Evolutionary conservation across 495 filamentous ascomycete genomes (phyloP).

Genomic region (Cudoniella acicularis): DNA sequence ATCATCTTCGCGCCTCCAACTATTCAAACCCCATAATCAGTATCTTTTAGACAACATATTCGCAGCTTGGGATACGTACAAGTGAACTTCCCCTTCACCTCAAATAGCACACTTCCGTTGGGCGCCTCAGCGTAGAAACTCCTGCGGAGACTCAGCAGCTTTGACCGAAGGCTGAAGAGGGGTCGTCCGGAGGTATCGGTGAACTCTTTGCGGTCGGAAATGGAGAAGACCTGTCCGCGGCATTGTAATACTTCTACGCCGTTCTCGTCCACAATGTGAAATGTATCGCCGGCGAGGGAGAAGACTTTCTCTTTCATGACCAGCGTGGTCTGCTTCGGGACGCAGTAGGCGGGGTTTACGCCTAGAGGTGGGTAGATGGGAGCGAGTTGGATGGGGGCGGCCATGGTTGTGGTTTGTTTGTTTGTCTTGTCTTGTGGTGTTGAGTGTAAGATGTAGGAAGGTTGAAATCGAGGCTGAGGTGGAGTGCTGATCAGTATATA

Average conservation of each 20-base stretch:
- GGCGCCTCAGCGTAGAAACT: conserved; percentile 30
- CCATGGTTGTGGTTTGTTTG: background rate
- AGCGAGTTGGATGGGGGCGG: conserved; percentile 24
- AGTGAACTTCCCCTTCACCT: conserved; percentile 46
- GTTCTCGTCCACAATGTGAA: conserved; percentile 34
- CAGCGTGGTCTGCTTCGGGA: conserved; percentile 42
- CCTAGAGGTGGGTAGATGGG: conserved; percentile 38
- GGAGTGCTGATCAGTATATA: too few species aligned
- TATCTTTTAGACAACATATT: background rate
- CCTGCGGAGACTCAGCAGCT: conserved; percentile 12
- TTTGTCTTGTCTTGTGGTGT: background rate
- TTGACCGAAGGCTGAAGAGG: conserved; percentile 13
- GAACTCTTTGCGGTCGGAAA: conserved; percentile 23
- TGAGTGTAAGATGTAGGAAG: too few species aligned
- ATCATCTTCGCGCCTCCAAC: conserved; percentile 44
- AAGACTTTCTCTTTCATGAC: conserved; percentile 52
- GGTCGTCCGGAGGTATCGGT: background rate
- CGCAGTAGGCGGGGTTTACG: conserved; percentile 46
- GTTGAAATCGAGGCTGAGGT: too few species aligned
- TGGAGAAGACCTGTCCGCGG: conserved; percentile 11
- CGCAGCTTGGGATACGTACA: conserved; percentile 5
- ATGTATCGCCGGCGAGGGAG: conserved; percentile 53
- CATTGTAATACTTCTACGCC: conserved; percentile 16
- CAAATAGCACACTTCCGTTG: conserved; percentile 43
- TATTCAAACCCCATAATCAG: conserved; percentile 16